Evolutionary conservation across 805 yeast genomes (phyloP), one percentile per base, ranked within the genome.

Genomic region (Candida michaelii): DNA sequence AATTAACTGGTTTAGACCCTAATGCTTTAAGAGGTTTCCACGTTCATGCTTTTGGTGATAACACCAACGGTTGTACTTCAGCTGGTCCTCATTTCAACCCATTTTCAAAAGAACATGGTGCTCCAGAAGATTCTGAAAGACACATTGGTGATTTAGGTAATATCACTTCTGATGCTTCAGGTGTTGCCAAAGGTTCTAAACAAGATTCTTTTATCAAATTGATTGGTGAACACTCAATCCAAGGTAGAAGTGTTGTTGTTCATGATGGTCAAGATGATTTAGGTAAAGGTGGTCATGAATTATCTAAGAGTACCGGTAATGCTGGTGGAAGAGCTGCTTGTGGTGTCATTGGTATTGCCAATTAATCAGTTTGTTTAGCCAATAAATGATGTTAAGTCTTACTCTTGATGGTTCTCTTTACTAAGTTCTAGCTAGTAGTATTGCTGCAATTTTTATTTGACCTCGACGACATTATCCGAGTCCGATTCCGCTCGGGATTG

Each of bases 261-360:
- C 98, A 90, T 71, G 89, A 78, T 49, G 98, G 97, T 62, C 74
- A 79, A 53, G 97, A 90, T 65, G 97, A 90, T 66, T 82, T 87
- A 61, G 97, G 97, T 66, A 84, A 86, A 76, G 96, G 97, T 69
- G 95, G 89, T 49, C 82, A 83, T 63, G 83, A 86, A 47, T 96
- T 88, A 69, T 86, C 96, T 51, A 79, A 85, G 73, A 89, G 85
- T 76, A 89, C 97, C 55, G 97, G 97, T 76, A 89, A 90, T 63
- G 97, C 98, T 47, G 98, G 98, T 67, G 90, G 85, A 55, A 89
- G 98, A 82, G 87, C 93, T 56, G 98, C 98, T 51, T 90, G 98
- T 76, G 98, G 98, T 76, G 97, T 90, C 62, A 89, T 90, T 74
- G 97, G 97, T 52, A 58, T 83, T 50, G 54, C 88, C 49, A 59